Evolutionary conservation across 345 rosid genomes (phyloP), one percentile per base, ranked within the genome.

Genomic region (Conringia planisiliqua): DNA sequence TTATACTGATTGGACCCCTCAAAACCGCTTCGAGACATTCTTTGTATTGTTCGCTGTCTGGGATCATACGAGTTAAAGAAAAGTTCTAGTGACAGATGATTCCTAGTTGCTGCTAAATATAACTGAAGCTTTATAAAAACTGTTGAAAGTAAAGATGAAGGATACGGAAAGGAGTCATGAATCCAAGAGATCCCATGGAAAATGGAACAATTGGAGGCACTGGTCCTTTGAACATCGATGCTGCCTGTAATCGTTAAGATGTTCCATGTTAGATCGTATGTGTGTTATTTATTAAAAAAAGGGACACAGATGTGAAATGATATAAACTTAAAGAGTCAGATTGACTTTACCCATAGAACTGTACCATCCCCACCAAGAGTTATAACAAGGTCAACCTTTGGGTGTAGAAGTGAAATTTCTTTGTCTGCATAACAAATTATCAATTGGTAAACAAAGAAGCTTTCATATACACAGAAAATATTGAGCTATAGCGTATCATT

Each of bases 321-420:
- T 39, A 74, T 27, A 47, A 62, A 44, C 42, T 3, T 30, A 11
- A 40, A n/a, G 54, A 24, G 48, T 20, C 17, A 24, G 11, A 48
- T 62, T 64, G 51, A 74, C 90, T 17, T 63, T 88, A 96, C 99
- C 98, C 99, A 96, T 44, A 96, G 91, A 55, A 96, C 98, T 35
- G 99, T 96, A 68, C 99, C 99, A 83, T 96, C 99, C n/a, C 99
- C 99, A 75, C 99, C 99, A 78, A 96, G 99, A 70, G 99, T 92
- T 62, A 90, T 87, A 40, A 96, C 93, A 70, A 96, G 91, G 83
- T 96, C 99, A 73, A 96, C 93, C 78, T 90, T 85, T 36, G 87
- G 75, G 81, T 92, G 98, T 71, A 96, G 87, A 39, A 62, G 88
- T 52, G 62, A 79, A 78, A 96, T 81, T 74, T 92, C 96, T 59